These are phyloP conservation scores for Peniophora sp. DNA, from an alignment of 1,284 basidiomycete genomes.

Conservation along the genomic window DNA sequence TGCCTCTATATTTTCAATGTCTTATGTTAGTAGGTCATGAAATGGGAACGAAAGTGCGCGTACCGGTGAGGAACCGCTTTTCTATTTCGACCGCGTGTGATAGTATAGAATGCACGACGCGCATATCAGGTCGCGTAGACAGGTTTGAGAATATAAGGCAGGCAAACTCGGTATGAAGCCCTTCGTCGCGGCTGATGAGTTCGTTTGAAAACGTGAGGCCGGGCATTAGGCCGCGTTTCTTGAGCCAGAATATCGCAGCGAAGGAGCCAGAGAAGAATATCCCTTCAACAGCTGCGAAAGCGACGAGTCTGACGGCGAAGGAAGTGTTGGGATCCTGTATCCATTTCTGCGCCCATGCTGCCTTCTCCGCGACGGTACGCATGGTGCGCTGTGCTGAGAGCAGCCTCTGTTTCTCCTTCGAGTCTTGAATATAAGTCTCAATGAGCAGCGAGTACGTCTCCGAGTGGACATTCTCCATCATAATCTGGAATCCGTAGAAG, in stretches of 20 bases:
- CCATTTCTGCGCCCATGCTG: slow-evolving; percentile 92
- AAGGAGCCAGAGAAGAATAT: slow-evolving; percentile 98
- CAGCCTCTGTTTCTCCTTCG: slow-evolving; percentile 75
- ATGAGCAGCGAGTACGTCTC: slow-evolving; percentile 98
- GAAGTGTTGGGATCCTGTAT: slow-evolving; percentile 79
- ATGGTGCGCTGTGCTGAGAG: slow-evolving; percentile 95
- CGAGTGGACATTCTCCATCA: slow-evolving; percentile 98
- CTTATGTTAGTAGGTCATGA: not conserved
- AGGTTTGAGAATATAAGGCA: slow-evolving; percentile 80
- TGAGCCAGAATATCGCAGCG: slow-evolving; percentile 96
- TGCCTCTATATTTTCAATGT: slow-evolving; percentile 49
- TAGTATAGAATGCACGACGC: slow-evolving; percentile 49
- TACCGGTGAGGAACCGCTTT: slow-evolving; percentile 79
- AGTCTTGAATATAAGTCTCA: slow-evolving; percentile 95
- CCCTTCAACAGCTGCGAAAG: slow-evolving; percentile 96
- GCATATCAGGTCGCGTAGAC: slow-evolving; percentile 12
- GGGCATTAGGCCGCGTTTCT: slow-evolving; percentile 98
- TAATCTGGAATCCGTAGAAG: slow-evolving; percentile 99
- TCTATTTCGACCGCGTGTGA: slow-evolving; percentile 81
- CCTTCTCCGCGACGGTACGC: slow-evolving; percentile 87
- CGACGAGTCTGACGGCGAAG: slow-evolving; percentile 89
- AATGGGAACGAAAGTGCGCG: slow-evolving; percentile 6
- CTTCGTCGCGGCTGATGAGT: slow-evolving; percentile 96
- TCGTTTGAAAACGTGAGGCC: slow-evolving; percentile 97
- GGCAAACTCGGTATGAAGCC: slow-evolving; percentile 97